Base-by-base conservation (phyloP, 257 asterid genomes). In the Datura wrightii region DNA sequence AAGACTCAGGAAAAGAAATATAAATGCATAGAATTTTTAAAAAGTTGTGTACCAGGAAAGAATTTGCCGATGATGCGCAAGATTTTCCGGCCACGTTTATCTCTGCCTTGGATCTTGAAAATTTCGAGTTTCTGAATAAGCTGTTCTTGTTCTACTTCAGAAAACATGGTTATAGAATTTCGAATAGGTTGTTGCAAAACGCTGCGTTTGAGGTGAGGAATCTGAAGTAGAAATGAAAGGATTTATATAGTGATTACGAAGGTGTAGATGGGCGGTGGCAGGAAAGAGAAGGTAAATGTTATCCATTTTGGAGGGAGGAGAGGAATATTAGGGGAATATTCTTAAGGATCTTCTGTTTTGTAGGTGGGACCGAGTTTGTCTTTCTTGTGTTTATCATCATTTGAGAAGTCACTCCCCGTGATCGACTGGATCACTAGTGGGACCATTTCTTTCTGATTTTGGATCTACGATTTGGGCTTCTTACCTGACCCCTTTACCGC, bases 101-200 rank as follows among this genome's bases (percentile, higher is more conserved):
- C 99, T 18, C 83, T 86, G 85, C 99, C 99, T 84, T 89, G 93
- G 86, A 96, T 89, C 88, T 91, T 89, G 92, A 94, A 94, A 69
- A 92, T 85, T 56, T 88, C 87, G 13, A 92, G 92, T 9, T 92
- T 90, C 18, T 88, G 85, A 37, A 96, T 87, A 62, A 92, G 97
- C 4, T 85, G 62, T 6, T 84, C 87, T 65, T 91, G 92, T 52
- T 91, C 89, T 15, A 90, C 71, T 79, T 85, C 89, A 16, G 93
- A 60, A 41, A 86, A 84, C 58, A 86, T 86, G 13, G 41, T 72
- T 3, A 10, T 9, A 0, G 60, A 48, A 74, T 74, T 24, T 74
- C 24, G 13, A 1, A 10, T 44, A 6, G 72, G 3, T 5, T 2
- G 10, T 7, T 74, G 60, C 19, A 74, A 74, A 48, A 19, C 13